A percentile compares a stretch with the other conserved stretches of the same genome.
These are phyloP conservation scores for Botryosphaeria dothidea DNA, from an alignment of 2,329 filamentous ascomycete genomes.

Conservation along the genomic window DNA sequence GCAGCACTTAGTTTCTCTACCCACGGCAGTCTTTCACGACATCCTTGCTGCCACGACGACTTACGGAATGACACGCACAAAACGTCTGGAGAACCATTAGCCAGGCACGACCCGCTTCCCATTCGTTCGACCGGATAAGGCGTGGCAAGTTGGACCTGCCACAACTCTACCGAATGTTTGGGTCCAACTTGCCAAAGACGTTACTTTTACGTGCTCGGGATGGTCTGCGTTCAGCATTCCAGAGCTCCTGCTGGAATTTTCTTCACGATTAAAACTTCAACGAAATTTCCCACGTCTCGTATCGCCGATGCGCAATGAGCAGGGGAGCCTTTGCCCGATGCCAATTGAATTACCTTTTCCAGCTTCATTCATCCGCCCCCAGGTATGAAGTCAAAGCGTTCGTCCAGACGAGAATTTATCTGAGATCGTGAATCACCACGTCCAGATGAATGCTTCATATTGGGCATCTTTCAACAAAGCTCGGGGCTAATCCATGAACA, in stretches of 20 bases:
- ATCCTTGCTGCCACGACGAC: background rate
- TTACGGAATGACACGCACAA: background rate
- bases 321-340: background rate
- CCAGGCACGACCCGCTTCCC: background rate
- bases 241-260: background rate
- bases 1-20: background rate
- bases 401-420: too few relatives aligned
- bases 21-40: background rate
- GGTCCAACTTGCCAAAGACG: background rate
- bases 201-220: background rate
- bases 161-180: background rate
- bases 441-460: too few relatives aligned
- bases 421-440: too few relatives aligned
- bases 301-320: background rate
- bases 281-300: background rate
- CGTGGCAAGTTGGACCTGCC: background rate
- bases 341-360: background rate
- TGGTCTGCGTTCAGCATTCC: background rate
- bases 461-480: too few relatives aligned
- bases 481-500: too few relatives aligned
- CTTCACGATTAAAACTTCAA: background rate
- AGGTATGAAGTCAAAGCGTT: too few relatives aligned
- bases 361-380: too few relatives aligned
- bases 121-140: background rate
- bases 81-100: background rate